Percentiles rank a stretch among this genome's conserved stretches.
Conservation (phyloP, 2,329 filamentous ascomycete genomes). For the Diaporthe eres region DNA sequence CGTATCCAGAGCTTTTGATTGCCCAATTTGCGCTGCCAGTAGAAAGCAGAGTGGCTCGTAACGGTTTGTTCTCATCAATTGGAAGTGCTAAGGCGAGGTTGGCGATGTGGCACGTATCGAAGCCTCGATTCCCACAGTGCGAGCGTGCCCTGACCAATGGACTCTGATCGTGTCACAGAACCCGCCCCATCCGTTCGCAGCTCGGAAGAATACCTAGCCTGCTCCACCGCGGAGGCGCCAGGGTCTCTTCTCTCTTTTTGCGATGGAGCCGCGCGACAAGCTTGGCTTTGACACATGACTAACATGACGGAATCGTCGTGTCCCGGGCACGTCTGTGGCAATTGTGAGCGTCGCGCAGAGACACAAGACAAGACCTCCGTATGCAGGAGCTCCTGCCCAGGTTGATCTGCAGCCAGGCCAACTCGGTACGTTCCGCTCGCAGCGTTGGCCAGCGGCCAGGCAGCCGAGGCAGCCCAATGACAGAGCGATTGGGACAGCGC, state of each 20-base stretch:
- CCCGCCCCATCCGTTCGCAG: constrained; percentile 32
- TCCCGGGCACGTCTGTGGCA: constrained; percentile 15
- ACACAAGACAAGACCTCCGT: not conserved
- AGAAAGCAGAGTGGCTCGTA: not conserved
- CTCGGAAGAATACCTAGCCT: constrained; percentile 23
- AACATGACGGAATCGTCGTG: constrained; percentile 9
- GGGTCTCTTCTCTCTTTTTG: not conserved
- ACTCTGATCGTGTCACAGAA: not conserved
- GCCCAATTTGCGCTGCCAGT: not conserved
- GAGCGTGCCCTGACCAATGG: not conserved
- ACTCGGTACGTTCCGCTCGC: constrained; percentile 28
- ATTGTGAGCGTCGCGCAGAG: not conserved
- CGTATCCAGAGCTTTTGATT: not conserved
- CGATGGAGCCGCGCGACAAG: constrained; percentile 39
- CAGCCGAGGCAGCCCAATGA: constrained; percentile 12
- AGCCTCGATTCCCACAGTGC: not conserved
- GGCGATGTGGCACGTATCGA: not conserved
- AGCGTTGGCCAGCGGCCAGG: not conserved
- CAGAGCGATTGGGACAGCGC: constrained; percentile 3
- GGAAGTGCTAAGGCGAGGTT: too few species aligned
- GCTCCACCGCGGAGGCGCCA: constrained; percentile 30
- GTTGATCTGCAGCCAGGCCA: constrained; percentile 23
- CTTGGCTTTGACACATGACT: constrained; percentile 16
- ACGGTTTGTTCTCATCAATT: not conserved
- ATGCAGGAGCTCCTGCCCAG: constrained; percentile 16